Evolutionary conservation across 75 land plant genomes (phyloP), one percentile per base, ranked within the genome.

Genomic region (Sequoiadendron giganteum): DNA sequence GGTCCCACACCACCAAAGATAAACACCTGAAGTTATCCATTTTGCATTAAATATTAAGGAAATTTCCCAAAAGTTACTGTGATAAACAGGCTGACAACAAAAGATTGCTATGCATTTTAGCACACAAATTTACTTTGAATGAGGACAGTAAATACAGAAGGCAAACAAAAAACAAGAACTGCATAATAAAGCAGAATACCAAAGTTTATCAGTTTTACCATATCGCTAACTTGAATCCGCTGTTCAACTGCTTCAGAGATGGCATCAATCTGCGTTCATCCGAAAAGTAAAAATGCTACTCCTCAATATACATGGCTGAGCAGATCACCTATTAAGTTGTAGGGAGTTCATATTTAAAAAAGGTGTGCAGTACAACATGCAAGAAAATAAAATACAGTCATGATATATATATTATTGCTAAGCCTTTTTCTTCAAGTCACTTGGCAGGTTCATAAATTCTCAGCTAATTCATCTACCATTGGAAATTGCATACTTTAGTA

Each of bases 1-100:
- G 99, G 94, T 21, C 99, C 99, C 79, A 97, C 91, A 39, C 95
- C 99, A 83, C 99, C 99, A 94, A 90, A 92, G 30, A 97, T 65
- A 85, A 97, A 93, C 16, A 96, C 98, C 99, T 97, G 92, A 78
- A 89, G 82, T 38, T 11, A 84, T 83, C 52, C 25, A 47, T 87
- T 68, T 56, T 77, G 36, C 30, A 56, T 9, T 56, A 42, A 70
- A 70, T 39, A 36, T 38, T n/a, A 21, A 38, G 21, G 28, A 79
- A 68, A 34, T 1, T 68, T 43, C 38, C 48, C 38, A 30, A 87
- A 86, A 40, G 32, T 10, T 13, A 36, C 11, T 32, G 30, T 34
- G 56, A 18, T 39, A 89, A 49, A 21, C 13, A 84, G 61, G 30
- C 42, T 38, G 18, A 40, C 21, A 34, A 47, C 36, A 55, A 83